Evolutionary conservation across 2,329 filamentous ascomycete species (phyloP), one percentile per base, ranked within the genome.

Genomic region (Elsinoe necatrix): DNA sequence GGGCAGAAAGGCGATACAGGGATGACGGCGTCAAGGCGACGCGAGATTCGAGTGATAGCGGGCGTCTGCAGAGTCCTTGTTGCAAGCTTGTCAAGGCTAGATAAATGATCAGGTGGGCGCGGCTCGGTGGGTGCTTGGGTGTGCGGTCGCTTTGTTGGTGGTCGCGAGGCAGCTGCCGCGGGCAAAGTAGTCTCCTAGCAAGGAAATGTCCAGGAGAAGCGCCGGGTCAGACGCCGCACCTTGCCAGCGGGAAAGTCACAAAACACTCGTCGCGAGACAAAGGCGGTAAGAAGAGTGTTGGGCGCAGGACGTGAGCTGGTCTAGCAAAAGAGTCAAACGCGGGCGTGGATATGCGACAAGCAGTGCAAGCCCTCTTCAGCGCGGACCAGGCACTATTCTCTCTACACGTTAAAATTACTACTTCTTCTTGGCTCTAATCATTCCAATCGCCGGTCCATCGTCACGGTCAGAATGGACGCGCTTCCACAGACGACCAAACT

Each of bases 241-340:
- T 16, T 21, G 48, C 31, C 27, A 29, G 27, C 27, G 27, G 27
- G 27, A 29, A 20, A 39, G 34, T 12, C 23, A 45, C 41, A 45
- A 18, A 37, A 37, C 34, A 7, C 12, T 37, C 14, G 34, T 37
- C 12, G 34, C 34, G 34, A n/a, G 34, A 37, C 9, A 39, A 52
- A 18, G 48, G 34, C 20, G 25, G 20, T 23, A 52, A 52, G 48
- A 52, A 52, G 48, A 52, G 31, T 52, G 48, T 52, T 52, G 48
- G 48, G 48, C 48, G 48, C 31, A 52, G 48, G 41, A 29, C 48
- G 37, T 35, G 48, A 52, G 29, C 48, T 52, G 48, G 39, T 39
- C 31, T 52, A 25, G 31, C 29, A 23, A 18, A 23, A 23, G 43
- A 52, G 48, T 52, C 48, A 52, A 39, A 45, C 41, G 34, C 34